A percentile compares a stretch with the other conserved stretches of the same genome.
Evolutionary conservation across 371 early-diverging fungal genomes (phyloP).

Genomic region (Mucor irregularis): DNA sequence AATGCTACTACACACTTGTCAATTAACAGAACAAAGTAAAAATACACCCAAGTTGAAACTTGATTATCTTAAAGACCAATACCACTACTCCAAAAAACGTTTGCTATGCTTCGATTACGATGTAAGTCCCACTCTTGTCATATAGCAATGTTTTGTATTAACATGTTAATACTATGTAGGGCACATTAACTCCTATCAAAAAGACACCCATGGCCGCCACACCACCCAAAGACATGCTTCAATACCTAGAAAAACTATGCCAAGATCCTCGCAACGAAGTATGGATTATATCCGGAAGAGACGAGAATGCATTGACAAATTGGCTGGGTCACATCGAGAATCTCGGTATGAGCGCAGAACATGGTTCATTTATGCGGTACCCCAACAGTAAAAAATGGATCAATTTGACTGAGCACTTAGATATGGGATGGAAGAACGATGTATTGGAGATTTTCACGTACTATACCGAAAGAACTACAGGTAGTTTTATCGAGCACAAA

Average conservation of each 20-base stretch:
- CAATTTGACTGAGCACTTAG: slow-evolving; percentile 77
- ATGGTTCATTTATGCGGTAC: slow-evolving; percentile 67
- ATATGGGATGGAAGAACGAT: slow-evolving; percentile 86
- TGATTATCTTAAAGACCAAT: slow-evolving; percentile 44
- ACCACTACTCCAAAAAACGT: slow-evolving; percentile 61
- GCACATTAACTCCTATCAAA: slow-evolving; percentile 79
- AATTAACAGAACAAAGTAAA: slow-evolving; percentile 54
- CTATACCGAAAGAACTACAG: slow-evolving; percentile 89
- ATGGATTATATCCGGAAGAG: slow-evolving; percentile 94
- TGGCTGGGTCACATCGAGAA: slow-evolving; percentile 83
- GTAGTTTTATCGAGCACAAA: slow-evolving; percentile 85
- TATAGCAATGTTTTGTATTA: not conserved
- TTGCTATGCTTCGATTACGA: slow-evolving; percentile 90
- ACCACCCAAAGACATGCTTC: slow-evolving; percentile 67
- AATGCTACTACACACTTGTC: slow-evolving; percentile 48
- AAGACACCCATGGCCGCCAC: slow-evolving; percentile 68
- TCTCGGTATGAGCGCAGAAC: slow-evolving; percentile 82
- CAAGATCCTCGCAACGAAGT: slow-evolving; percentile 82
- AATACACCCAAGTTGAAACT: slow-evolving; percentile 71
- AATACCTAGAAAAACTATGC: slow-evolving; percentile 64
- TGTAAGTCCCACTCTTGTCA: slow-evolving; percentile 30
- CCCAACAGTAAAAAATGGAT: slow-evolving; percentile 69
- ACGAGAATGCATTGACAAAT: slow-evolving; percentile 76
- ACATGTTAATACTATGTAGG: slow-evolving; percentile 57
- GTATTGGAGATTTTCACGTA: slow-evolving; percentile 86